Evolutionary conservation across 495 filamentous ascomycete genomes (phyloP).

Genomic region (Aspergillus sparsus): DNA sequence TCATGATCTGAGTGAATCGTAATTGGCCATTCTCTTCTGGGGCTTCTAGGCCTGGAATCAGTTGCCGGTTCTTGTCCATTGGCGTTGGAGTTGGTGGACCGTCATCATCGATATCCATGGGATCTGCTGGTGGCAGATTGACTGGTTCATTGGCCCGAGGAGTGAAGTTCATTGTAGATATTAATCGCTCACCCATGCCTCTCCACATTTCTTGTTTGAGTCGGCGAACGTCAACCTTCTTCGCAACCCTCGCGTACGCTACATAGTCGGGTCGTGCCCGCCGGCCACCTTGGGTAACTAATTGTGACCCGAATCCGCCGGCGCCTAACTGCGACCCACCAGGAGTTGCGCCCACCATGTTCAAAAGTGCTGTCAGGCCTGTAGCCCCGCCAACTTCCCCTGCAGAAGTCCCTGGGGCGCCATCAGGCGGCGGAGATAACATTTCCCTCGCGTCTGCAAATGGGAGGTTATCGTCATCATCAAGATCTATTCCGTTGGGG

Average conservation of each 20-base stretch:
- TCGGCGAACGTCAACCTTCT: constrained; percentile 96
- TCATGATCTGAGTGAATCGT: constrained; percentile 90
- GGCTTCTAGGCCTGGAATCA: constrained; percentile 15
- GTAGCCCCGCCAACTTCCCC: constrained; percentile 39
- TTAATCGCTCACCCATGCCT: constrained; percentile 64
- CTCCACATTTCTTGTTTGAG: constrained; percentile 97
- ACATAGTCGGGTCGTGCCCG: constrained; percentile 90
- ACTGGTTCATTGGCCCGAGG: constrained; percentile 31
- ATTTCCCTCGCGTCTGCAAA: constrained; percentile 93
- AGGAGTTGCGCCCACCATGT: constrained; percentile 49
- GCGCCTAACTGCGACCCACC: constrained; percentile 33
- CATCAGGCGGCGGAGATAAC: constrained; percentile 71
- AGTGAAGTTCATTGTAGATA: constrained; percentile 37
- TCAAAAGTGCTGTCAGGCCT: constrained; percentile 44
- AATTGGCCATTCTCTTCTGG: constrained; percentile 50
- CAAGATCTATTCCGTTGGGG: constrained; percentile 60
- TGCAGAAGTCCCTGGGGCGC: constrained; percentile 36
- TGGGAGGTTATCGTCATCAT: constrained; percentile 77
- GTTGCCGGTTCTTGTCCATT: constrained; percentile 24
- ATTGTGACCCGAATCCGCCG: constrained; percentile 81
- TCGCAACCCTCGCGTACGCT: constrained; percentile 91
- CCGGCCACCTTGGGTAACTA: constrained; percentile 82
- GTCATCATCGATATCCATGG: constrained; percentile 33
- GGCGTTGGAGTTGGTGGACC: constrained; percentile 41
- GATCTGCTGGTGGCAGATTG: constrained; percentile 29